Evolutionary conservation across 1,284 basidiomycete genomes (phyloP), one percentile per base, ranked within the genome.

Genomic region (Austroboletus niveus): DNA sequence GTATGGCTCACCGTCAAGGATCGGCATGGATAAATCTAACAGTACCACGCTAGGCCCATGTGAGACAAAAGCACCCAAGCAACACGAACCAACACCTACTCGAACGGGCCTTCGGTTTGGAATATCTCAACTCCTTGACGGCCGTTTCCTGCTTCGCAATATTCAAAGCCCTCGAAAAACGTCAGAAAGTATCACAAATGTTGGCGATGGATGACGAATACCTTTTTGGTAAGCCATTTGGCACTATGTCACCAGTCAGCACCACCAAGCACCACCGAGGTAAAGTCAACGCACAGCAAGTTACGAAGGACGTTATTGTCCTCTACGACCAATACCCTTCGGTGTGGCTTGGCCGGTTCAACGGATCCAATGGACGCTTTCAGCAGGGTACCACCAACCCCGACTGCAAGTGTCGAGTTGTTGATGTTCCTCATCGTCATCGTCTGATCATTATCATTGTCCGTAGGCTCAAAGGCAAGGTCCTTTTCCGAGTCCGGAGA

Each of bases 1-100:
- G 22, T n/a, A 42, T 20, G 30, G 43, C 52, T 55, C 60, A 80
- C 89, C 94, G 66, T 97, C 93, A 55, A 97, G 81, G 22, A 93
- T 72, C 0, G 93, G 94, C 94, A 98, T 98, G 0, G 91, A 93
- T 46, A 98, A 74, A 69, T 98, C 94, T 61, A 97, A 76, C 24
- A 96, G 77, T 39, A 94, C 84, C 38, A 94, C 82, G 56, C 91
- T 93, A 57, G 9, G 53, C 49, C 34, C 48, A 17, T 15, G 44
- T 63, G 31, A 54, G 51, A 53, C 31, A 48, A 48, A 55, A 5
- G 47, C 42, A 52, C 32, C 40, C 22, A 50, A 24, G 22, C 22
- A 24, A 24, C 22, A 24, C 22, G n/a, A 40, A 34, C 49, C 36
- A 24, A 14, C 6, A 76, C 87, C 60, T 67, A 93, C 92, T 94